Percentiles rank a stretch among this genome's conserved stretches.
These are phyloP conservation scores for Ophiostoma perfectum DNA, from an alignment of 2,329 filamentous ascomycete species.

Conservation along the genomic window DNA sequence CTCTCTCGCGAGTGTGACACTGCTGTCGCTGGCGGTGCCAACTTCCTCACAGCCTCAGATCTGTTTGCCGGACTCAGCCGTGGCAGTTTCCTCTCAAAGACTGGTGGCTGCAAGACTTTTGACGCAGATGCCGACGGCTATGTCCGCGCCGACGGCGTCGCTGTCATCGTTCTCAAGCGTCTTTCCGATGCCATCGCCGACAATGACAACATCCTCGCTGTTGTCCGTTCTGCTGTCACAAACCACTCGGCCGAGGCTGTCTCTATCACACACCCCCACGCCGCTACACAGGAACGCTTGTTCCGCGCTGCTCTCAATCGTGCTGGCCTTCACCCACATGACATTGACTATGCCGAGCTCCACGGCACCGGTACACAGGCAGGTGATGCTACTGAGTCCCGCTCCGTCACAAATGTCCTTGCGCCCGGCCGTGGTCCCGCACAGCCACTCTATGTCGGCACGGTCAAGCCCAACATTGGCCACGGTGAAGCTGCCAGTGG, in stretches of 20 bases:
- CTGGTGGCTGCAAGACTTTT: slow-evolving; percentile 72
- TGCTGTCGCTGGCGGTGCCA: slow-evolving; percentile 73
- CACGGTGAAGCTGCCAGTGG: slow-evolving; percentile 60
- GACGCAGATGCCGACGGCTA: slow-evolving; percentile 78
- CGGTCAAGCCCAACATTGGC: slow-evolving; percentile 60
- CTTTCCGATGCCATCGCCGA: slow-evolving; percentile 72
- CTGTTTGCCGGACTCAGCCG: slow-evolving; percentile 71
- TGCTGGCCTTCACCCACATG: slow-evolving; percentile 67
- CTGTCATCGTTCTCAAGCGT: slow-evolving; percentile 69
- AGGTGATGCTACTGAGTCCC: slow-evolving; percentile 77
- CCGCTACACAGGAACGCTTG: slow-evolving; percentile 65
- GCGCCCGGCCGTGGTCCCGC: slow-evolving; percentile 43
- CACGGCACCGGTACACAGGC: slow-evolving; percentile 85
- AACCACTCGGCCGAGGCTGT: slow-evolving; percentile 78
- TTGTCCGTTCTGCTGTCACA: slow-evolving; percentile 68
- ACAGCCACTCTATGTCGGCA: slow-evolving; percentile 55
- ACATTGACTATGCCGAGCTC: slow-evolving; percentile 82
- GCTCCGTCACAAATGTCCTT: slow-evolving; percentile 59
- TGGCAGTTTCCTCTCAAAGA: slow-evolving; percentile 73
- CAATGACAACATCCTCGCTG: slow-evolving; percentile 70
- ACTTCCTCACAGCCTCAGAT: slow-evolving; percentile 73
- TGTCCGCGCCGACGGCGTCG: slow-evolving; percentile 68
- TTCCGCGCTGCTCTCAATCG: slow-evolving; percentile 66
- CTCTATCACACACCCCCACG: slow-evolving; percentile 79
- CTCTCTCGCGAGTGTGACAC: slow-evolving; percentile 75